Base-by-base conservation (phyloP, 2,329 filamentous ascomycete genomes). In the Fusarium subtropicale region DNA sequence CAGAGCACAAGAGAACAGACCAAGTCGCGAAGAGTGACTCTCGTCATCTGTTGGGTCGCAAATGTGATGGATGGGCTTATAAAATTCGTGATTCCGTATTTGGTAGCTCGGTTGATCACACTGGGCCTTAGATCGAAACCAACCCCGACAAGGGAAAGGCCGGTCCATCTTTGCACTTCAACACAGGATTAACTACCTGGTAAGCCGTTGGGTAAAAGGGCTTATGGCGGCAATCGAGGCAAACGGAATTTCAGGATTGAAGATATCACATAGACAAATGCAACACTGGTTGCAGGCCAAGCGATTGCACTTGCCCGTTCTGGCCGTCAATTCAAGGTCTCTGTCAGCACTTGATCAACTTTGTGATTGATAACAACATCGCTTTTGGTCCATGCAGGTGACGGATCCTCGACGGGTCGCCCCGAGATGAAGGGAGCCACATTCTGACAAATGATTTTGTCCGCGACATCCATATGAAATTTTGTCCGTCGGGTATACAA, bases 31-130 rank as follows among this genome's bases (percentile, higher is more conserved):
- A 28, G 31, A 58, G 20, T n/a, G 47, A 52, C 28, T 18, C 24
- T 38, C 45, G 36, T 36, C 31, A 67, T n/a, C 51, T 12, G 41
- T 16, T 44, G 58, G 18, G 51, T 47, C 55, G 31, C 51, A 47
- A 24, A 30, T 41, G 53, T 41, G 38, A 41, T 64, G 44, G 58
- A 38, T 64, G 46, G 61, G 41, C 57, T 48, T 60, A 56, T 39
- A 47, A 64, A 53, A 47, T 64, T 58, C 55, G 26, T 55, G 28
- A 38, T 41, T 59, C 69, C 67, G 46, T 58, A 73, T 72, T 64
- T 46, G 62, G 69, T 55, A 68, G 54, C 50, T 61, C 60, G 60
- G 60, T 66, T 73, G 59, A 66, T 66, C 64, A 64, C 68, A 64
- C 39, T 57, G 42, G 46, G 54, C 42, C 48, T 59, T 59, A 61